These are phyloP conservation scores for Lichtheimia ramosa DNA, from an alignment of 371 early-diverging fungal species.

Conservation along the genomic window DNA sequence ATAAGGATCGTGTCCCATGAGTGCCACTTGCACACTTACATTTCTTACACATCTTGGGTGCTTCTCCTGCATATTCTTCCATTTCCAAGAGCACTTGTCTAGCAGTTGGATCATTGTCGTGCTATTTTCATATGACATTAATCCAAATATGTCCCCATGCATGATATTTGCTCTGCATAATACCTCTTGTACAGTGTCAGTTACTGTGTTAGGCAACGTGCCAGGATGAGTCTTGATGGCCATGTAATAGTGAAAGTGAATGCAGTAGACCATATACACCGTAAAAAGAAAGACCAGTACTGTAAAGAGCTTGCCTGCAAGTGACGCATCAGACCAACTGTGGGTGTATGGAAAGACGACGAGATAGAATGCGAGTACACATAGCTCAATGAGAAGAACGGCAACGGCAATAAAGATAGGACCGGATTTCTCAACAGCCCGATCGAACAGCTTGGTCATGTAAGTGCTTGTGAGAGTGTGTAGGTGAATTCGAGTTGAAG, in stretches of 20 bases:
- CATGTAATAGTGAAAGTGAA: constrained; percentile 62
- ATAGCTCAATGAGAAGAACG: constrained; percentile 47
- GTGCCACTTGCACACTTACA: background rate
- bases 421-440: constrained; percentile 53
- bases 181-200: too few relatives aligned
- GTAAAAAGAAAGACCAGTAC: constrained; percentile 37
- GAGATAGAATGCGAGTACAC: constrained; percentile 45
- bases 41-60: background rate
- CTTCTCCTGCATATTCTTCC: background rate
- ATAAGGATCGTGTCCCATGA: too few relatives aligned
- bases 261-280: constrained; percentile 53
- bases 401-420: constrained; percentile 57
- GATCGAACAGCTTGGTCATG: constrained; percentile 51
- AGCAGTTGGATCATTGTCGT: background rate
- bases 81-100: background rate
- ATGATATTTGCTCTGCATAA: too few relatives aligned
- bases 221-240: constrained; percentile 54
- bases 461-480: background rate
- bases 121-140: too few relatives aligned
- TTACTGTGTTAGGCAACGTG: background rate
- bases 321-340: constrained; percentile 22
- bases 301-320: constrained; percentile 28
- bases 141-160: too few relatives aligned
- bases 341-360: constrained; percentile 52
- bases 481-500: background rate